These are phyloP conservation scores for Penicillium sp. DNA, from an alignment of 2,329 filamentous ascomycete genomes.

Conservation along the genomic window DNA sequence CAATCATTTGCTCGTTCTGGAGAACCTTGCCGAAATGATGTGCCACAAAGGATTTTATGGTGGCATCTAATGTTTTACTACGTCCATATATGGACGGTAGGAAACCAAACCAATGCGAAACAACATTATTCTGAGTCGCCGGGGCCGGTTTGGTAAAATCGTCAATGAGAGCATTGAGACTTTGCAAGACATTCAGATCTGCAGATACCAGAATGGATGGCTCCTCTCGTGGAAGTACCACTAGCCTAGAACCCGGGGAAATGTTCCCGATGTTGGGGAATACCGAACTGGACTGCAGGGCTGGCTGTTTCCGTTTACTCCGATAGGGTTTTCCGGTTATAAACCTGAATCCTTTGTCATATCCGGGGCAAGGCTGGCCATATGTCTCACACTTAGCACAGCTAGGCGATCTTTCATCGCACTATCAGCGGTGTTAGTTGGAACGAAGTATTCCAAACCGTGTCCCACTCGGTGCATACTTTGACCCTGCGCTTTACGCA, in stretches of 20 bases:
- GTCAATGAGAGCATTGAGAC: slow-evolving; percentile 24
- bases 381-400: slow-evolving; percentile 40
- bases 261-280: neutral
- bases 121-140: slow-evolving; percentile 20
- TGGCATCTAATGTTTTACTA: slow-evolving; percentile 28
- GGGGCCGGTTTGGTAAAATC: slow-evolving; percentile 28
- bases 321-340: slow-evolving; percentile 36
- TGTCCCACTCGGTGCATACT: slow-evolving; percentile 13
- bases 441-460: neutral
- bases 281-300: neutral
- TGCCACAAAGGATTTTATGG: slow-evolving; percentile 31
- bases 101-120: slow-evolving; percentile 28
- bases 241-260: neutral
- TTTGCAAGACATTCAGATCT: slow-evolving; percentile 27
- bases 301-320: slow-evolving; percentile 15
- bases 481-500: slow-evolving; percentile 36
- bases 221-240: neutral
- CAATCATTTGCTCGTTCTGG: slow-evolving; percentile 25
- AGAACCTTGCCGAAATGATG: slow-evolving; percentile 29
- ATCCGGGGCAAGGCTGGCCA: slow-evolving; percentile 39
- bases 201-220: slow-evolving; percentile 10
- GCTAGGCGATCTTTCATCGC: slow-evolving; percentile 37
- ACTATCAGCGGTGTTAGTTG: slow-evolving; percentile 27
- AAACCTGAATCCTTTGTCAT: slow-evolving; percentile 39
- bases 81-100: slow-evolving; percentile 32